Conservation (phyloP, 192 early-diverging fungal species). For the Coemansia sp. region DNA sequence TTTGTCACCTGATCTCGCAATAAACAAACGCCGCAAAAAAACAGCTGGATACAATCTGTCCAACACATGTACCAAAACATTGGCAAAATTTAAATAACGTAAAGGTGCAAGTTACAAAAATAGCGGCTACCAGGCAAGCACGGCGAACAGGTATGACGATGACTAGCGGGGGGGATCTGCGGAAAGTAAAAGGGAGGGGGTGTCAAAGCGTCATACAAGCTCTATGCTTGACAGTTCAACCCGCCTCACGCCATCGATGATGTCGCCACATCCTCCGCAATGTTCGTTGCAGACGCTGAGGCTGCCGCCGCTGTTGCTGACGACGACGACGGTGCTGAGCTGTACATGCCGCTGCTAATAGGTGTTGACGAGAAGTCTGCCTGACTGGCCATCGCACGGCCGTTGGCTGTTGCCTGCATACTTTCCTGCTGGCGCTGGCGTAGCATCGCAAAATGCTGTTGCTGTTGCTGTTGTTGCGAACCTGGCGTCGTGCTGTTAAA, state of each 20-base stretch:
- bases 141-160: not conserved
- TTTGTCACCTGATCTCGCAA: too few relatives aligned
- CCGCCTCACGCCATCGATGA: conserved; percentile 28
- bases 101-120: not conserved
- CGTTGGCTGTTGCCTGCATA: conserved; percentile 15
- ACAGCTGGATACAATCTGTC: too few relatives aligned
- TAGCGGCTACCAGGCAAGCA: not conserved
- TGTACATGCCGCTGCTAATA: conserved; percentile 16
- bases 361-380: conserved; percentile 16
- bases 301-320: conserved; percentile 11
- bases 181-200: too few relatives aligned
- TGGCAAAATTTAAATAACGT: not conserved
- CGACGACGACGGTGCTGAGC: conserved; percentile 3
- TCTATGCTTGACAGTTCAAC: not conserved
- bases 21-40: too few relatives aligned
- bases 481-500: conserved; percentile 8
- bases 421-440: conserved; percentile 39
- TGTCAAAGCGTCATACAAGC: too few relatives aligned
- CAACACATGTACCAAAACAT: not conserved
- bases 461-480: conserved; percentile 32
- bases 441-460: conserved; percentile 16
- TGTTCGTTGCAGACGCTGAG: conserved; percentile 18
- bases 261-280: conserved; percentile 43
- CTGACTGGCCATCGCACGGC: conserved; percentile 18
- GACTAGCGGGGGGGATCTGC: not conserved